Base-by-base conservation (phyloP, 495 filamentous ascomycete species). In the Aspergillus conjunctus region DNA sequence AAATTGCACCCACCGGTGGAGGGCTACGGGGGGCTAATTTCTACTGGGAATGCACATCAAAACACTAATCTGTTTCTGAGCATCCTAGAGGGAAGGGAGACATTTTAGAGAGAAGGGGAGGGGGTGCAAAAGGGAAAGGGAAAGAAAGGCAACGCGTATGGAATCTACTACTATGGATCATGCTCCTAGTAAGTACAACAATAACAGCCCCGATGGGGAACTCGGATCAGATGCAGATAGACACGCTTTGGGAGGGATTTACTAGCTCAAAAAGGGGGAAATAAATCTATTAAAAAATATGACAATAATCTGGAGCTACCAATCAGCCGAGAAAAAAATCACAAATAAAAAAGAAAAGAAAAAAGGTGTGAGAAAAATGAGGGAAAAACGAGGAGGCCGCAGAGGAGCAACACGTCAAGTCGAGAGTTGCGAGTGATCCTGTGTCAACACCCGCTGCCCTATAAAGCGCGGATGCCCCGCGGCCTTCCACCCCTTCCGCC, bases 391-490 rank as follows among this genome's bases (percentile, higher is more conserved):
- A 67, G 39, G 21, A 61, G 45, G 26, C 5, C 2, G 26, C 26
- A 26, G 45, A 55, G 14, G 50, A 51, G 67, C 39, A 49, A 58
- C 60, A 66, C 66, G 62, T 63, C 64, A 64, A 61, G 67, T 66
- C 61, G 67, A 55, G 61, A 56, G 51, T 63, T 61, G 64, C 54
- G 67, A 69, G 68, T 80, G 74, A 78, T 77, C 75, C 70, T 72
- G 71, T 69, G 71, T 75, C 77, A 76, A 75, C 73, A 74, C 68
- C 70, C 64, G 75, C 69, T 66, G 70, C 75, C 71, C 76, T 80
- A 80, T 80, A 80, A 80, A 81, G 72, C 73, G 63, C 76, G 71
- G 70, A 72, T 78, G 77, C 79, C 78, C 78, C 78, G 78, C 79
- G 68, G 68, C 70, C 67, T 73, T 72, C 69, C 68, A 63, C 68